A percentile compares a stretch with the other conserved stretches of the same genome.
These are phyloP conservation scores for Diplocarpon mali DNA, from an alignment of 2,329 filamentous ascomycete genomes.

Conservation along the genomic window DNA sequence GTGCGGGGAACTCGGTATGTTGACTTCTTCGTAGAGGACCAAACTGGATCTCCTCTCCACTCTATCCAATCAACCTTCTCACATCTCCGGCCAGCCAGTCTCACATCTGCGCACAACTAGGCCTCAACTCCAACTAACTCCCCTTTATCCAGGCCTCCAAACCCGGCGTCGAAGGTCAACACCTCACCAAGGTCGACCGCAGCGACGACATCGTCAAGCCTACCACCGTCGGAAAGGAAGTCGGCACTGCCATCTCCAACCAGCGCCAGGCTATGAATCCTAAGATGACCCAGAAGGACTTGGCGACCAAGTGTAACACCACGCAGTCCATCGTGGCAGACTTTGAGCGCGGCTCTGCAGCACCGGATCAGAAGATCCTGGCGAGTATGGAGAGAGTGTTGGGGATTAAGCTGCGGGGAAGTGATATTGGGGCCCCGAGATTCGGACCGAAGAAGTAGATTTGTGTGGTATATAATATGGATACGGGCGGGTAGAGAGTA, in stretches of 20 bases:
- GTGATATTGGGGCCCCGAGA: slow-evolving; percentile 74
- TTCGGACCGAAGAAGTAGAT: slow-evolving; percentile 42
- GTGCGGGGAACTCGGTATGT: slow-evolving; percentile 69
- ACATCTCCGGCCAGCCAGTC: background rate
- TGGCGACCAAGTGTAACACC: slow-evolving; percentile 82
- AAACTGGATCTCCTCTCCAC: background rate
- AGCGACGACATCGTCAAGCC: slow-evolving; percentile 96
- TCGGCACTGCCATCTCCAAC: slow-evolving; percentile 73
- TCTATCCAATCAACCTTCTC: background rate
- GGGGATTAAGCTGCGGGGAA: slow-evolving; percentile 78
- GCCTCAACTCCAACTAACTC: slow-evolving; percentile 5
- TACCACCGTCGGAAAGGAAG: slow-evolving; percentile 72
- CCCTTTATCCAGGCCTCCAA: slow-evolving; percentile 34
- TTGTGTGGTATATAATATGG: background rate
- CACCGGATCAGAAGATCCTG: slow-evolving; percentile 77
- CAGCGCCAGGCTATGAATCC: slow-evolving; percentile 73
- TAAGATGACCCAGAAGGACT: slow-evolving; percentile 90
- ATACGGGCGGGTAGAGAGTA: background rate
- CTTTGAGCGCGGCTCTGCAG: slow-evolving; percentile 70
- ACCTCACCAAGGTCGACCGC: slow-evolving; percentile 94
- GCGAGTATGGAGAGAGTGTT: slow-evolving; percentile 69
- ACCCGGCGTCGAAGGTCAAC: slow-evolving; percentile 68
- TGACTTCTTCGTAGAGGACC: background rate
- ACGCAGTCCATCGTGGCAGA: slow-evolving; percentile 69
- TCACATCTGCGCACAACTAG: background rate